These are phyloP conservation scores for Penicillium olsonii DNA, from an alignment of 2,329 filamentous ascomycete species.

Conservation along the genomic window DNA sequence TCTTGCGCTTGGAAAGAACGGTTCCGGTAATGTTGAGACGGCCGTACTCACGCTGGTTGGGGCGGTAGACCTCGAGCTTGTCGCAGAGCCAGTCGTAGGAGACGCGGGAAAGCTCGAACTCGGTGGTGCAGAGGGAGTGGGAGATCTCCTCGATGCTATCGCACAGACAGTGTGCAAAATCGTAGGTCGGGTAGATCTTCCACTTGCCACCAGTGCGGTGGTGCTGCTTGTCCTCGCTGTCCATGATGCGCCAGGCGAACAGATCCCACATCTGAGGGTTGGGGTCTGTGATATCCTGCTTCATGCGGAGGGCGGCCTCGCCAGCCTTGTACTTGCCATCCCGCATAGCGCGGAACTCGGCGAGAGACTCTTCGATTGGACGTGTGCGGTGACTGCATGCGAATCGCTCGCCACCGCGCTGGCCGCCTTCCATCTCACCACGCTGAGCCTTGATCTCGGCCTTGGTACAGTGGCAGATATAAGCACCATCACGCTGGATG, in stretches of 20 bases:
- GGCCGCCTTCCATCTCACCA: constrained; percentile 69
- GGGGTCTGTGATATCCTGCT: constrained; percentile 75
- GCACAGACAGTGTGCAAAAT: constrained; percentile 64
- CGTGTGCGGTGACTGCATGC: constrained; percentile 79
- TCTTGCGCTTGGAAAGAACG: constrained; percentile 81
- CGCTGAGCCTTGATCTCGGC: constrained; percentile 83
- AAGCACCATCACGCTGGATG: constrained; percentile 67
- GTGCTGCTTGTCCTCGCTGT: constrained; percentile 50
- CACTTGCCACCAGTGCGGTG: constrained; percentile 75
- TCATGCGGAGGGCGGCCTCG: constrained; percentile 88
- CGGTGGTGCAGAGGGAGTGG: constrained; percentile 89
- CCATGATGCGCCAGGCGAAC: constrained; percentile 82
- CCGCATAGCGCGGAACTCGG: constrained; percentile 85
- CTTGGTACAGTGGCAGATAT: constrained; percentile 84
- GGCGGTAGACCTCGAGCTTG: constrained; percentile 77
- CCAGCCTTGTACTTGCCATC: constrained; percentile 86
- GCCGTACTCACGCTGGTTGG: constrained; percentile 90
- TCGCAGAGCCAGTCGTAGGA: constrained; percentile 92
- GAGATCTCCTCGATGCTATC: constrained; percentile 92
- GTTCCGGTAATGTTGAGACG: constrained; percentile 80
- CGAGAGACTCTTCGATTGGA: constrained; percentile 71
- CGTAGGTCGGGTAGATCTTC: constrained; percentile 94
- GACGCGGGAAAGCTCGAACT: constrained; percentile 80
- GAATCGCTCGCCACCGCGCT: constrained; percentile 66
- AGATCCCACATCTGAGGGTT: constrained; percentile 98